Base-by-base conservation (phyloP, 1,284 basidiomycete genomes). In the Leucoagaricus sp. region DNA sequence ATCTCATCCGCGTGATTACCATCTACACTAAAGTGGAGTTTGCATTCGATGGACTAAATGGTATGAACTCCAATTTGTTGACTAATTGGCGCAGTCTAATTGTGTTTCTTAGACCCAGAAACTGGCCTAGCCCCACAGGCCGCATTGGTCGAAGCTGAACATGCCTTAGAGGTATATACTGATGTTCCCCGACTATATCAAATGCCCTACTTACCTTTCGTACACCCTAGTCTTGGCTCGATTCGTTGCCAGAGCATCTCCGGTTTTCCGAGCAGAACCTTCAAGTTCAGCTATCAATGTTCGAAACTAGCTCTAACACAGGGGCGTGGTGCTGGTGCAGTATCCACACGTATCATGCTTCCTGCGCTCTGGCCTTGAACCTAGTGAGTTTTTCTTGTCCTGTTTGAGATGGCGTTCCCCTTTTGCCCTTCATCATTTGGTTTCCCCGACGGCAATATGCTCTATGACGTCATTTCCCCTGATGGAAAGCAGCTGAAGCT, bases 251-350 rank as follows among this genome's bases (percentile, higher is more conserved):
- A 8, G 82, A 85, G 38, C 80, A 86, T 62, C 78, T 92, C 36
- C 81, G 78, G 12, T 91, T 88, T 65, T 84, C 79, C 31, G 81
- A 85, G 51, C 81, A 86, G 61, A 89, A 78, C 65, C 67, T 90
- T 17, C 75, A 79, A 62, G 80, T 84, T n/a, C 88, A 92, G 62
- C 72, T 83, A 61, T 80, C 81, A 8, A 88, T 90, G 80, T 86
- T 90, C 64, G 87, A 89, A 65, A 90, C 88, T 9, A 81, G 81
- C 61, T 86, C 86, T 3, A 91, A 88, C 62, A 81, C 78, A 17
- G 85, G 87, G 48, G 87, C 88, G 9, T 92, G 89, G 90, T 86
- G 84, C 63, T 92, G 81, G 70, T 87, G 82, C 61, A 78, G 79
- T 65, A 86, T 90, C 76, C 89, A 91, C 66, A 76, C 83, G 34